These are phyloP conservation scores for Salix purpurea DNA, from an alignment of 345 rosid genomes.

Conservation along the genomic window DNA sequence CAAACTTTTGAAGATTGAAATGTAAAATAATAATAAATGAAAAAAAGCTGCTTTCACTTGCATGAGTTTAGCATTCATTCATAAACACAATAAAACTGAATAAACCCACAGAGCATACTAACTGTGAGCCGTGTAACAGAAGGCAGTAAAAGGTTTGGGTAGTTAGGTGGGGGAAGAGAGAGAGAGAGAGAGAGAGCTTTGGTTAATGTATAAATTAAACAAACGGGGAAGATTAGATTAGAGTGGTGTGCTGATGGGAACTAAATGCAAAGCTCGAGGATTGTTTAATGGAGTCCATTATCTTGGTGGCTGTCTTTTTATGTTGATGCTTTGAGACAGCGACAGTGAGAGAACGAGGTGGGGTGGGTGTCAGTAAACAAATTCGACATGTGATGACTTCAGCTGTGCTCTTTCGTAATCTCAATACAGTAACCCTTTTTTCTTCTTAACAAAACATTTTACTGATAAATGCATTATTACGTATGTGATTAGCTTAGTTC, in stretches of 20 bases:
- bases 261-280: not conserved
- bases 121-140: slow-evolving; percentile 7
- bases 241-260: not conserved
- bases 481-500: no score
- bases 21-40: no score
- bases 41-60: not conserved
- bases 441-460: no score
- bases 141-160: slow-evolving; percentile 9
- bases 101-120: slow-evolving; percentile 2
- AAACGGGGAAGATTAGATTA: not conserved
- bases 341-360: slow-evolving; percentile 1
- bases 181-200: not conserved
- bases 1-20: no score
- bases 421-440: no score
- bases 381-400: not conserved
- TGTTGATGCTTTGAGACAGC: slow-evolving; percentile 13
- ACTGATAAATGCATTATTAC: no score
- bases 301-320: not conserved
- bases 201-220: not conserved
- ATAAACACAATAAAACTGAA: slow-evolving; percentile 3
- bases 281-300: not conserved
- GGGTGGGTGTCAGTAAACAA: not conserved
- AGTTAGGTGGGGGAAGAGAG: slow-evolving; percentile 18
- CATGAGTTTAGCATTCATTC: slow-evolving; percentile 6
- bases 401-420: not conserved